phyloP scores from a whole-genome alignment of 129 eudicot genomes.

The Centella asiatica region DNA sequence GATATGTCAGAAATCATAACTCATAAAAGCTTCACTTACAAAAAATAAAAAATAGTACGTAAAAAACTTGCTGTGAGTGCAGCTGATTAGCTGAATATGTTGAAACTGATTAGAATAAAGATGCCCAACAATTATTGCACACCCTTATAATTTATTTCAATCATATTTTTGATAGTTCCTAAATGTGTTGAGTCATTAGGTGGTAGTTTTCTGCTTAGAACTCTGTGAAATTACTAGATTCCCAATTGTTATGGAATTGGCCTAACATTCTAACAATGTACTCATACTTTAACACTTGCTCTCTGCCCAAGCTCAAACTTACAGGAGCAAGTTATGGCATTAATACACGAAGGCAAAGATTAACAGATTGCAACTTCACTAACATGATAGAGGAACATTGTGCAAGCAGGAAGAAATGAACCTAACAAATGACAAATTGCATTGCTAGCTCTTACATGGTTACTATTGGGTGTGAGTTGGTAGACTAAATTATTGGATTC shows the following conservation, averaged over 20 bases:
- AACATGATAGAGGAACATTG: not conserved
- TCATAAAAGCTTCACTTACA: too few relatives aligned
- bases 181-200: not conserved
- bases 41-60: too few relatives aligned
- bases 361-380: not conserved
- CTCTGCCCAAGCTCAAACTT: not conserved
- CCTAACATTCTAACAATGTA: not conserved
- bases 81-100: too few relatives aligned
- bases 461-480: not conserved
- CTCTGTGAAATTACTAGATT: not conserved
- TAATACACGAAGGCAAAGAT: not conserved
- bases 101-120: too few relatives aligned
- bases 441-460: too few relatives aligned
- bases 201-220: not conserved
- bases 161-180: not conserved
- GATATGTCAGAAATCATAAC: too few relatives aligned
- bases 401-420: not conserved
- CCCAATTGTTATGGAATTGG: too few relatives aligned
- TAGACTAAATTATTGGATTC: not conserved
- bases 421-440: too few relatives aligned
- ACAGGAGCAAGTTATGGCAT: not conserved
- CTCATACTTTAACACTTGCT: not conserved
- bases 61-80: too few relatives aligned
- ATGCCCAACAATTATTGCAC: too few relatives aligned
- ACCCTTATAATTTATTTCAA: not conserved